Conservation (phyloP, 2,329 filamentous ascomycete genomes). For the Tympanopsis confertula region DNA sequence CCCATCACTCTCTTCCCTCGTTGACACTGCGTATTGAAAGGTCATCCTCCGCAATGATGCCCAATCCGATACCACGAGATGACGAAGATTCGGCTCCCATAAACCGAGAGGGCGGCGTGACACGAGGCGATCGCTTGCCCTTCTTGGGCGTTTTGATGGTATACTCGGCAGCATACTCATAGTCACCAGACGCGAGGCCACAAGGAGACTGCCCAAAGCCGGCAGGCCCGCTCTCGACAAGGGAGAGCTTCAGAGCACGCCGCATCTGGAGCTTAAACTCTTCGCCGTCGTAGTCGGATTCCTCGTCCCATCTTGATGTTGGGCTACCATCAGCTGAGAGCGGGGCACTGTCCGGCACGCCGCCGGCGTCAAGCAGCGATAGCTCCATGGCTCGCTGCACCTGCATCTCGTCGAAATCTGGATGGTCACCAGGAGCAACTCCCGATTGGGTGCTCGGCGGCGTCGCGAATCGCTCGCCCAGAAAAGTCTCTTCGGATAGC, state of each 20-base stretch:
- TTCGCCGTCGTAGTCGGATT: no score
- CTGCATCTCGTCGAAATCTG: slow-evolving; percentile 35
- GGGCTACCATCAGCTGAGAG: not conserved
- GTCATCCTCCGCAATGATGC: no score
- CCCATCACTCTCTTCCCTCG: no score
- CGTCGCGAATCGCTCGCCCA: slow-evolving; percentile 43
- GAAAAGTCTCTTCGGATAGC: slow-evolving; percentile 49
- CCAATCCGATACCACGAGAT: no score
- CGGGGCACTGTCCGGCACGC: slow-evolving; percentile 30
- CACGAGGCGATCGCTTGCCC: slow-evolving; percentile 25
- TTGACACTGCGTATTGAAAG: no score
- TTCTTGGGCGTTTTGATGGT: slow-evolving; percentile 29
- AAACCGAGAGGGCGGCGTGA: no score
- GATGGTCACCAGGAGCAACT: slow-evolving; percentile 35
- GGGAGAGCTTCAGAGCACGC: not conserved
- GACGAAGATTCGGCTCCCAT: no score
- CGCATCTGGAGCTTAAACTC: not conserved
- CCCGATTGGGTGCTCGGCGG: slow-evolving; percentile 33
- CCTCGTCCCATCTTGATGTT: not conserved
- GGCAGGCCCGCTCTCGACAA: no score
- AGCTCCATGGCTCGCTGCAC: slow-evolving; percentile 52
- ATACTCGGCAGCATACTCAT: slow-evolving; percentile 37
- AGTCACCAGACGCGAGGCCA: slow-evolving; percentile 32
- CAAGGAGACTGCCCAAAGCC: slow-evolving; percentile 29
- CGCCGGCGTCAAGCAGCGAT: slow-evolving; percentile 47